Evolutionary conservation across 192 early-diverging fungal genomes (phyloP).

Genomic region (Coemansia sp.): DNA sequence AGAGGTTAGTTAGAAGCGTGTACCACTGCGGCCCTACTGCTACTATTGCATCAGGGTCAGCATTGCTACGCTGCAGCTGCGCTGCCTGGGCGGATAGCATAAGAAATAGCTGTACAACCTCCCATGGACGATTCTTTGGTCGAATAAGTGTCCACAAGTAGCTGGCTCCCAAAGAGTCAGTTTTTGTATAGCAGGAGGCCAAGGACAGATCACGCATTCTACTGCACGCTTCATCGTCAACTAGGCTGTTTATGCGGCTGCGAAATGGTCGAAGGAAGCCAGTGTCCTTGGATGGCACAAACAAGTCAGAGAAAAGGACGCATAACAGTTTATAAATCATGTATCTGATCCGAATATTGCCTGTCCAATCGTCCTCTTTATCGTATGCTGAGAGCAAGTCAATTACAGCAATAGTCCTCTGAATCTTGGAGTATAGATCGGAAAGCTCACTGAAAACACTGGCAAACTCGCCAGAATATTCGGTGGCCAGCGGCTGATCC

Average conservation of each 20-base stretch:
- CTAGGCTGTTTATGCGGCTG: neutral
- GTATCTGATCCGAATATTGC: constrained; percentile 23
- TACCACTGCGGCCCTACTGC: constrained; percentile 30
- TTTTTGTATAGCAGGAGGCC: neutral
- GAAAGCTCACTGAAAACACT: constrained; percentile 14
- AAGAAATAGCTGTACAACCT: constrained; percentile 35
- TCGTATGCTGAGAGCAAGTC: constrained; percentile 23
- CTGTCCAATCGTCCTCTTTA: constrained; percentile 18
- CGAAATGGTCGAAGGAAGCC: neutral
- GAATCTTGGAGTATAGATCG: constrained; percentile 19
- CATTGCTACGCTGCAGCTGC: constrained; percentile 15
- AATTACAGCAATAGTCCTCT: constrained; percentile 20
- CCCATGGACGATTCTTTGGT: constrained; percentile 18
- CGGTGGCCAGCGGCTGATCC: neutral
- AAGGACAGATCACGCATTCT: neutral
- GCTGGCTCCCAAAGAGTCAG: neutral
- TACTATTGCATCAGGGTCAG: constrained; percentile 11
- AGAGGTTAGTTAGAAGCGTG: constrained; percentile 19
- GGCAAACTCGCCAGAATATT: constrained; percentile 10
- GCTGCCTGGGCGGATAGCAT: constrained; percentile 33
- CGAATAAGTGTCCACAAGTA: constrained; percentile 41
- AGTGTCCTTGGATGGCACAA: constrained; percentile 1
- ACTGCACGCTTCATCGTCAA: neutral
- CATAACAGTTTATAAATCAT: constrained; percentile 26
- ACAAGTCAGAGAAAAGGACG: constrained; percentile 27